A percentile compares a stretch with the other conserved stretches of the same genome.
phyloP scores from a whole-genome alignment of 73 alveolate genomes.

The Paramecium primaurelia region DNA sequence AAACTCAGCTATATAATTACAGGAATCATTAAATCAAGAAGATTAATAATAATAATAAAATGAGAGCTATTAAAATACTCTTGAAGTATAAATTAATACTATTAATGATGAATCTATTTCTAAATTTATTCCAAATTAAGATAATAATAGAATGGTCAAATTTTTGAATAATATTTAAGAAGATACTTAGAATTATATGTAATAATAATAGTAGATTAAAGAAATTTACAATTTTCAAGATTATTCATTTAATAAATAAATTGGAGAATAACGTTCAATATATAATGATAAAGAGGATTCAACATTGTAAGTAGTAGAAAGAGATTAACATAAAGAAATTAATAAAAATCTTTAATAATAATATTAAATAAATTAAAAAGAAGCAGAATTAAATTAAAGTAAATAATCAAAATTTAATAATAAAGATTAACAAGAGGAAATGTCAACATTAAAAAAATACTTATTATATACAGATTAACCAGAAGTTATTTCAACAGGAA shows the following conservation, averaged over 20 bases:
- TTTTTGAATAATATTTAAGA: neutral
- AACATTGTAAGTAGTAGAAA: neutral
- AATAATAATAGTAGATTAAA: neutral
- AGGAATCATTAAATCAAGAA: neutral
- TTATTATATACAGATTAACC: neutral
- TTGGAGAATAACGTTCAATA: neutral
- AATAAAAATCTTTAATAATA: neutral
- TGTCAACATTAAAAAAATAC: neutral
- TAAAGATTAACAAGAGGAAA: neutral
- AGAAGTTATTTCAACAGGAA: neutral
- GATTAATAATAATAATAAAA: neutral
- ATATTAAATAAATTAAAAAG: neutral
- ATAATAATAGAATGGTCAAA: neutral
- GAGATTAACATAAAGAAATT: neutral
- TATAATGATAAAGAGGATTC: neutral
- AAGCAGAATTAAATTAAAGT: neutral
- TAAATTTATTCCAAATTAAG: neutral
- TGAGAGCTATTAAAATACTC: neutral
- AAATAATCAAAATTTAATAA: neutral
- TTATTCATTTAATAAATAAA: neutral
- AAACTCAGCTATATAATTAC: neutral
- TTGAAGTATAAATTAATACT: neutral
- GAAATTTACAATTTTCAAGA: neutral
- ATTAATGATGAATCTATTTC: neutral
- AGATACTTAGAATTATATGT: neutral